Evolutionary conservation across 176 grass and related monocot species (phyloP), one percentile per base, ranked within the genome.

Genomic region (Zoysia pacifica): DNA sequence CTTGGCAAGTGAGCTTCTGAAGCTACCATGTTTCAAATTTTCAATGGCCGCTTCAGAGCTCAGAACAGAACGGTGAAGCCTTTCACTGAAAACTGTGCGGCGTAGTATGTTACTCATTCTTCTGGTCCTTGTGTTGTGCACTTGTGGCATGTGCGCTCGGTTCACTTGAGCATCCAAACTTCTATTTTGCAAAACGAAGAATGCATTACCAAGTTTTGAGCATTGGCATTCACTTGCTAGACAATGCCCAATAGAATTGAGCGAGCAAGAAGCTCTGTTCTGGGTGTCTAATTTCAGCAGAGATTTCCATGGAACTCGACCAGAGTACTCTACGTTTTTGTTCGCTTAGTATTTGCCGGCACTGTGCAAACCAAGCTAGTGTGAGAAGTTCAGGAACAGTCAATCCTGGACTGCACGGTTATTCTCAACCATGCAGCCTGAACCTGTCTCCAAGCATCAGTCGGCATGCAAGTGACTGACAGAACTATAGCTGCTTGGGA

Each of bases 401-500:
- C 4, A 16, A 77, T 18, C 65, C 62, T 2, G 52, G 18, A 44
- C 11, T 11, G 28, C 11, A 11, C 40, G 8, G 15, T 36, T 7
- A 2, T 65, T 18, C 70, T 18, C 61, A 12, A 19, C 52, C 1
- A 48, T 13, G 35, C n/a, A 0, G 18, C 59, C 48, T 43, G 46
- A 42, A 3, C 4, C 37, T 18, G 44, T 46, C 37, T 84, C 19
- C 11, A 44, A 16, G 45, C n/a, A 35, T 28, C 59, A 18, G 14
- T 48, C 16, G 63, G n/a, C 82, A 70, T 60, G 44, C 16, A 37
- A 65, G 42, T 36, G 66, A 36, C 54, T 52, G 38, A 77, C 44
- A 59, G 6, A 53, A 43, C 15, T 8, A 71, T 58, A 63, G 62
- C 74, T 53, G 37, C 11, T 35, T 72, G 55, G 18, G 39, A 28